A percentile compares a stretch with the other conserved stretches of the same genome.
Conservation (phyloP, 129 eudicot genomes). For the Saposhnikovia divaricata region DNA sequence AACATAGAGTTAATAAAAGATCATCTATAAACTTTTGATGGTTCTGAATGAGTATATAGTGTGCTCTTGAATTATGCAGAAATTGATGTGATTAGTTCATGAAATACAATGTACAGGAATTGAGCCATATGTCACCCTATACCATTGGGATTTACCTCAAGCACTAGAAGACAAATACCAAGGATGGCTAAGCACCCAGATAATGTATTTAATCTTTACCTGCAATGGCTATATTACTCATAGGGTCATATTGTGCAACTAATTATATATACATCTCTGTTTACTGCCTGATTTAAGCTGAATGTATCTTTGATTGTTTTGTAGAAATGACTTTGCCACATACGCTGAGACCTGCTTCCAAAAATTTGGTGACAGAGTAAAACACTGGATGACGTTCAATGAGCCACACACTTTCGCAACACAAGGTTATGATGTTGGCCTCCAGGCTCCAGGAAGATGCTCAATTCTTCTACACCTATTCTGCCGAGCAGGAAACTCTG, state of each 20-base stretch:
- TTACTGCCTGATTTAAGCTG: not conserved
- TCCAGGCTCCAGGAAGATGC: constrained; percentile 80
- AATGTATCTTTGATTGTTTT: not conserved
- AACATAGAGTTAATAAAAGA: not conserved
- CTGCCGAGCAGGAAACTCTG: constrained; percentile 84
- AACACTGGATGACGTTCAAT: constrained; percentile 88
- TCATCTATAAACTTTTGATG: not conserved
- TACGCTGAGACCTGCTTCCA: constrained; percentile 79
- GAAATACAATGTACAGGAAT: constrained; percentile 41
- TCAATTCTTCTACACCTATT: constrained; percentile 57
- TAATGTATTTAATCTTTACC: constrained; percentile 35
- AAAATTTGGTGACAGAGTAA: constrained; percentile 84
- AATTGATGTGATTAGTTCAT: not conserved
- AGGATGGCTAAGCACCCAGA: constrained; percentile 71
- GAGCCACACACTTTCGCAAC: constrained; percentile 71
- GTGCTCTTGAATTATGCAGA: constrained; percentile 19
- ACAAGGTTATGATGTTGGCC: constrained; percentile 79
- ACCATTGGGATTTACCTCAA: constrained; percentile 96
- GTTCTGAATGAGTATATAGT: not conserved
- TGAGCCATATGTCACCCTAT: constrained; percentile 79
- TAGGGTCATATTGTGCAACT: not conserved
- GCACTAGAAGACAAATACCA: constrained; percentile 60
- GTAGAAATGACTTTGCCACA: constrained; percentile 60
- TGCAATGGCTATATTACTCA: not conserved
- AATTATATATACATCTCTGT: not conserved